These are phyloP conservation scores for Zopfia rhizophila DNA, from an alignment of 2,329 filamentous ascomycete species.

Conservation along the genomic window DNA sequence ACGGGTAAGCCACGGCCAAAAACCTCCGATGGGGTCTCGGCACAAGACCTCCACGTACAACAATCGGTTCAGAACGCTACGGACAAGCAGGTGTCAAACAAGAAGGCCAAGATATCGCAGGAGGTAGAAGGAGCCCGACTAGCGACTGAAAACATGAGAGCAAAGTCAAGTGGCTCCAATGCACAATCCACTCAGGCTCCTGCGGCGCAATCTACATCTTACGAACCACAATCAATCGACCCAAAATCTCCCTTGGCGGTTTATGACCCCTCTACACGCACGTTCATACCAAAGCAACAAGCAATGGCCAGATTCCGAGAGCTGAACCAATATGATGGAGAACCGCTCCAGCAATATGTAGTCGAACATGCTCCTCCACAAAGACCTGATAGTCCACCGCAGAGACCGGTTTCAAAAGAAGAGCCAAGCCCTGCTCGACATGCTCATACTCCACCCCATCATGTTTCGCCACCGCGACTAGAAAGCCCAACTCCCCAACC, in stretches of 20 bases:
- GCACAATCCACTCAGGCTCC: conserved; percentile 40
- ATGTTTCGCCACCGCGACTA: neutral
- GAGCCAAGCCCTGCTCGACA: conserved; percentile 18
- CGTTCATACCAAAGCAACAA: conserved; percentile 49
- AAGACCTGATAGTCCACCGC: conserved; percentile 17
- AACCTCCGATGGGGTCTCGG: conserved; percentile 34
- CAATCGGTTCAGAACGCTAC: conserved; percentile 49
- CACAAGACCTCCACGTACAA: conserved; percentile 35
- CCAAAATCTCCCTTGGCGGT: conserved; percentile 50
- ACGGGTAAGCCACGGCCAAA: conserved; percentile 38
- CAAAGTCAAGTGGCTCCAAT: conserved; percentile 60
- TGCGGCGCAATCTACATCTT: conserved; percentile 3
- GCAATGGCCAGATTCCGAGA: conserved; percentile 47
- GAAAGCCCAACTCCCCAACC: conserved; percentile 3
- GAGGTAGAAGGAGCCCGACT: conserved; percentile 54
- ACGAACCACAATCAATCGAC: conserved; percentile 39
- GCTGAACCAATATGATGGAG: conserved; percentile 39
- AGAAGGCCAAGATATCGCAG: conserved; percentile 49
- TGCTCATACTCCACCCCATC: neutral
- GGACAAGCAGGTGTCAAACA: conserved; percentile 53
- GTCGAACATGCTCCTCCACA: conserved; percentile 32
- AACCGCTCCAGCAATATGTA: conserved; percentile 32
- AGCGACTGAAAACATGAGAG: conserved; percentile 63
- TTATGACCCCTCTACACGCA: conserved; percentile 49
- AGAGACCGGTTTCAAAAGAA: conserved; percentile 16